Base-by-base conservation (phyloP, 2,329 filamentous ascomycete species). In the Scopulariopsis brevicaulis region DNA sequence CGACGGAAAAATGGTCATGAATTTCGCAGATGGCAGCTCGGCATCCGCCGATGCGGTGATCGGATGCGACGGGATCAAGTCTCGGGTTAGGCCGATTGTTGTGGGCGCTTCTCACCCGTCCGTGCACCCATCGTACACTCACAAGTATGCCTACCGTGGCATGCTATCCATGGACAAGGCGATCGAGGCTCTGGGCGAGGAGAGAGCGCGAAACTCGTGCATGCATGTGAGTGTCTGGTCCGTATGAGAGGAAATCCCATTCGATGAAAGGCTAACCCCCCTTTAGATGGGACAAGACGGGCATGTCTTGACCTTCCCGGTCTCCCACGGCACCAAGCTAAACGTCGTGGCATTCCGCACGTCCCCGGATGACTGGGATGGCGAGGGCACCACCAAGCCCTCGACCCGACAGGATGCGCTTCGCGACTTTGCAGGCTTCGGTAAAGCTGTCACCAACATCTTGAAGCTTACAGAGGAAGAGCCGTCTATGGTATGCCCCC, bases 21-120 rank as follows among this genome's bases (percentile, higher is more conserved):
- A 34, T n/a, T 77, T 77, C 56, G 60, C 65, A 0, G 75, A 77
- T 46, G 73, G 73, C 0, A 70, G 70, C 0, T 69, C 66, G 0
- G 71, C 69, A 2, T 61, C 65, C 8, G 70, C 73, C 4, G 71
- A 73, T 28, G 71, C 67, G 0, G 57, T 84, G 0, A 70, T 87
- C 53, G 84, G 81, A 0, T 85, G 82, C 62, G 84, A 87, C 65
- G 84, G 84, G 0, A 84, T 87, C 64, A 85, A 85, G 65, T 82
- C 79, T 10, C 69, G 71, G 18, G 74, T 79, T 1, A 69, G 82
- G 1, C 65, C 75, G 34, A 64, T 79, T 7, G 67, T 85, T 10
- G 68, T 83, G 0, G 78, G 77, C 0, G 63, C 70, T 1, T 63
- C 69, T 18, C 59, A 67, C 67, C 73, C 57, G 64, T 74, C 28